These are phyloP conservation scores for Amanita molliuscula DNA, from an alignment of 768 basidiomycete genomes.

Conservation along the genomic window DNA sequence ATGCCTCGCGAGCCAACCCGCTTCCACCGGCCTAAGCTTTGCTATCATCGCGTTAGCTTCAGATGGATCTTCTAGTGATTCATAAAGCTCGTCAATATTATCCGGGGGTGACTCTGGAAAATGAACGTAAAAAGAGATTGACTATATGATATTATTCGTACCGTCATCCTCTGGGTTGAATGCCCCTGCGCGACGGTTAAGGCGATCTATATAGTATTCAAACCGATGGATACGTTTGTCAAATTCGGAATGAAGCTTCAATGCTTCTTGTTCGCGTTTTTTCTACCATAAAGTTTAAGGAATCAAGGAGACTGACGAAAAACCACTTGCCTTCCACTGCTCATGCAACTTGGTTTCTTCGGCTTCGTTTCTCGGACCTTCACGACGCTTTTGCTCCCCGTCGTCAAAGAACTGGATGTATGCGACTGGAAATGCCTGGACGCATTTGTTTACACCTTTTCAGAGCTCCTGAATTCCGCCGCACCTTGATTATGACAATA, in stretches of 20 bases:
- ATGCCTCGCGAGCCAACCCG: slow-evolving; percentile 53
- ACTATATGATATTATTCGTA: slow-evolving; percentile 11
- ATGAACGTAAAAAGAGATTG: slow-evolving; percentile 1
- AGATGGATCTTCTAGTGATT: slow-evolving; percentile 50
- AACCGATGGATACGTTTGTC: slow-evolving; percentile 45
- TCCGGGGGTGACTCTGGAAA: slow-evolving; percentile 31
- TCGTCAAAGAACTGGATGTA: slow-evolving; percentile 60
- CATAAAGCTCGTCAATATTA: slow-evolving; percentile 45
- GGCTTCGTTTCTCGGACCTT: slow-evolving; percentile 56
- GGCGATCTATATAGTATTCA: slow-evolving; percentile 52
- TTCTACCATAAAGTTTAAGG: slow-evolving; percentile 25
- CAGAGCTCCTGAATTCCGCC: background rate
- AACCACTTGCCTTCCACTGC: slow-evolving; percentile 56
- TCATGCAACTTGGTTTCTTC: slow-evolving; percentile 57
- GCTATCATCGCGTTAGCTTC: slow-evolving; percentile 33
- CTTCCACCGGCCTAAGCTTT: slow-evolving; percentile 31
- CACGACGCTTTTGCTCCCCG: slow-evolving; percentile 36
- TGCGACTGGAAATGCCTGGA: slow-evolving; percentile 61
- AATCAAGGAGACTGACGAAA: background rate
- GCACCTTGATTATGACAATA: slow-evolving; percentile 58
- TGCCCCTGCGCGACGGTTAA: slow-evolving; percentile 46
- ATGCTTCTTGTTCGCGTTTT: slow-evolving; percentile 45
- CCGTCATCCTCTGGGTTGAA: slow-evolving; percentile 32
- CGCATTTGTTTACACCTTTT: background rate
- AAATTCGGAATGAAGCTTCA: slow-evolving; percentile 44